These are phyloP conservation scores for Xylaria intraflava DNA, from an alignment of 495 filamentous ascomycete species.

Conservation along the genomic window DNA sequence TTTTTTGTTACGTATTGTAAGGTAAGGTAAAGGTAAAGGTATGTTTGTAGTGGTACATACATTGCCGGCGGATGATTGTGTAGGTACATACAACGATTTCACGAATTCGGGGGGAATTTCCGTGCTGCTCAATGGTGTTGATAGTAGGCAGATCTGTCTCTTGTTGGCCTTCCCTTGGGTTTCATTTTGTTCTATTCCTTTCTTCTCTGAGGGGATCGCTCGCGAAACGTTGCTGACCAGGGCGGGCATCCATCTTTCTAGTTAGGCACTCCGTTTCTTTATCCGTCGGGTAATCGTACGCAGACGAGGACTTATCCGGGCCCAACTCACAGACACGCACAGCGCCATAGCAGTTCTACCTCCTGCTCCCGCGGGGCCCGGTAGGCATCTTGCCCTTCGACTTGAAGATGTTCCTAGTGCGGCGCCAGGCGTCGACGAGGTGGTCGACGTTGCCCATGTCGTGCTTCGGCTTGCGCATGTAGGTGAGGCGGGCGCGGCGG, in stretches of 20 bases:
- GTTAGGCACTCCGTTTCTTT: no score
- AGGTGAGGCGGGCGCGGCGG: slow-evolving; percentile 82
- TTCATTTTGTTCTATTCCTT: no score
- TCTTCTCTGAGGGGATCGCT: no score
- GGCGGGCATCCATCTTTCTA: no score
- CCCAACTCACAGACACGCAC: no score
- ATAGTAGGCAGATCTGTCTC: no score
- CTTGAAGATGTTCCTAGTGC: slow-evolving; percentile 23
- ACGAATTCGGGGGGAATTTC: not conserved
- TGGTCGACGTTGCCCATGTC: slow-evolving; percentile 41
- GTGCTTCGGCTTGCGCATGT: slow-evolving; percentile 69
- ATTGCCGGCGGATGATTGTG: slow-evolving; percentile 7
- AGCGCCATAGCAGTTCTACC: slow-evolving; percentile 7
- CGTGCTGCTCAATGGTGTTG: no score
- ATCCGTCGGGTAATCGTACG: no score
- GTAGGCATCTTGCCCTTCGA: slow-evolving; percentile 13
- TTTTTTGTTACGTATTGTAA: not conserved
- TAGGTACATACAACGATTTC: slow-evolving; percentile 14
- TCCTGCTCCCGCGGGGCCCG: no score
- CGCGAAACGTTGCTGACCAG: no score
- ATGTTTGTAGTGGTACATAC: slow-evolving; percentile 12
- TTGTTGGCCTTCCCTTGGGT: no score
- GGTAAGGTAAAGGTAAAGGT: no score
- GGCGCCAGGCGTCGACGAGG: slow-evolving; percentile 37
- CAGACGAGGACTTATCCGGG: not conserved